Base-by-base conservation (phyloP, 2,329 filamentous ascomycete species). In the Trichoderma sp. region DNA sequence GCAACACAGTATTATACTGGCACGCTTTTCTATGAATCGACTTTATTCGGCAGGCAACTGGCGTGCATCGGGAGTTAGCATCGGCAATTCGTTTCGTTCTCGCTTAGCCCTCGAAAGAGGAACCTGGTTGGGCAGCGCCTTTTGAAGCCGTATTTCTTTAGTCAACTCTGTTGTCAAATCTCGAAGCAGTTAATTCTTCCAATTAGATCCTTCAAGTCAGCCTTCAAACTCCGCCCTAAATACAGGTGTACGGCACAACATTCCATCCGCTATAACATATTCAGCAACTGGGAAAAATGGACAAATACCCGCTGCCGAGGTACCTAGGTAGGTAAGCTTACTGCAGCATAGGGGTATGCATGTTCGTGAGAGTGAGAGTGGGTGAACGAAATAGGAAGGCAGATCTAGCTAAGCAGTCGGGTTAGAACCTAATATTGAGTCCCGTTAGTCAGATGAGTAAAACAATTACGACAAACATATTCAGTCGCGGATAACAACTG, bases 261-360 rank as follows among this genome's bases (percentile, higher is more conserved):
- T 51, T 51, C 43, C 15, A 21, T 21, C 39, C 61, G n/a, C 61
- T 64, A 39, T 8, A 21, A n/a, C 43, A 30, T 32, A 12, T 32
- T n/a, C 1, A 64, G 39, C 26, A 47, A 21, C 15, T 24, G 5
- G 14, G 26, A 39, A 21, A 30, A 24, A 6, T 28, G 8, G 28
- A 12, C 9, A 11, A 56, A 67, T 57, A 67, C 15, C 39, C 39
- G 32, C 51, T 67, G 47, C 15, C 18, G 11, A 67, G 36, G 34
- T 36, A 34, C 34, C 34, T 36, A 36, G 34, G 34, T 36, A 36
- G 32, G 64, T 67, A 30, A 67, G 64, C 64, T 67, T 67, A 67
- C 64, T 67, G 64, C 51, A 57, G 21, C 32, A 67, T 26, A 39
- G 21, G 64, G 21, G 64, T 18, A 56, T 67, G 47, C 51, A 39